Evolutionary conservation across 441 rosid genomes (phyloP).

Genomic region (Kokia cookei): DNA sequence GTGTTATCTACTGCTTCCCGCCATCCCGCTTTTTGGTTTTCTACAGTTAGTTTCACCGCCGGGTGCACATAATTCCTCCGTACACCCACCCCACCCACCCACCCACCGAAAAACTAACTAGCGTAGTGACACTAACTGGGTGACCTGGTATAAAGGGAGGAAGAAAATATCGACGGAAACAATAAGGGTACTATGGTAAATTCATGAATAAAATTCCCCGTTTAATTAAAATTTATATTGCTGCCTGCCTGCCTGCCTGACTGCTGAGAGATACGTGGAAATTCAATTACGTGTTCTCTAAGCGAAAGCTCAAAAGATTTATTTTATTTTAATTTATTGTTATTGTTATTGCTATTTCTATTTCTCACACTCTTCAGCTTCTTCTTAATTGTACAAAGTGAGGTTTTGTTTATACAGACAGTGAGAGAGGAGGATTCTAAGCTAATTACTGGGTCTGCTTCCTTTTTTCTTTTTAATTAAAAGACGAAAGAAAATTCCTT

Average conservation of each 20-base stretch:
- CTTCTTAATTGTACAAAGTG: not conserved
- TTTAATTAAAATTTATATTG: not conserved
- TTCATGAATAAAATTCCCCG: not conserved
- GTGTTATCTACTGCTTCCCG: not conserved
- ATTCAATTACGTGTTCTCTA: conserved; percentile 64
- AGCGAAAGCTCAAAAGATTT: conserved; percentile 34
- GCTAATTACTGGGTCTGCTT: not conserved
- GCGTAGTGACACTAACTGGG: not conserved
- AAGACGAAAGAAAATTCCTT: conserved; percentile 2
- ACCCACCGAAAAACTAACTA: not conserved
- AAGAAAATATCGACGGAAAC: conserved; percentile 5
- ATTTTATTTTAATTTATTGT: not conserved
- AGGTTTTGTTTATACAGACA: not conserved
- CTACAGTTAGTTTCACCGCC: not conserved
- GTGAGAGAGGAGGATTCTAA: not conserved
- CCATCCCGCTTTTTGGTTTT: not conserved
- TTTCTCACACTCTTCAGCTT: conserved; percentile 16
- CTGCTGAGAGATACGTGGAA: not conserved
- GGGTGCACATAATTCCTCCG: not conserved
- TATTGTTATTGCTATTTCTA: not conserved
- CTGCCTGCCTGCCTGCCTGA: not conserved
- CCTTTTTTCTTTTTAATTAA: not conserved
- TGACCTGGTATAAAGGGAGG: conserved; percentile 20
- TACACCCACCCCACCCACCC: not conserved
- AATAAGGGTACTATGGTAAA: conserved; percentile 19